Conservation (phyloP, 176 grass and related monocot species). For the Rhynchospora tenuis region DNA sequence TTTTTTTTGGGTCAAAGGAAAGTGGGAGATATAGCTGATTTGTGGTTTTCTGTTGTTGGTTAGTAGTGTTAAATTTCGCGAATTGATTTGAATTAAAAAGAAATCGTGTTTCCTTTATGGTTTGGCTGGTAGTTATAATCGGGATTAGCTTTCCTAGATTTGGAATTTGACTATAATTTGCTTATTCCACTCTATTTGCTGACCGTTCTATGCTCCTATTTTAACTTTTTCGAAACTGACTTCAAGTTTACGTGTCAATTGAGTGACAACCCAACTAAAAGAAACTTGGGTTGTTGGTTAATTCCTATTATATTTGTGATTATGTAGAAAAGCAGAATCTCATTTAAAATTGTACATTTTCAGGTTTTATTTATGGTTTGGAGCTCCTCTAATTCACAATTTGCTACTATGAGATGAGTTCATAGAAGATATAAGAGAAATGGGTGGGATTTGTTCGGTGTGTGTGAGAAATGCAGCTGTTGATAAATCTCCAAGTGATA, state of each 20-base stretch:
- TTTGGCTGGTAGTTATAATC: neutral
- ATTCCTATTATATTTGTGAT: neutral
- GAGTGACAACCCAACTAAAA: neutral
- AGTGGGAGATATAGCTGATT: neutral
- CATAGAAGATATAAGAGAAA: slow-evolving; percentile 25
- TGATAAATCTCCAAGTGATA: slow-evolving; percentile 91
- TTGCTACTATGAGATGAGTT: slow-evolving; percentile 1
- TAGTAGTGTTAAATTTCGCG: neutral
- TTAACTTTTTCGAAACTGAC: neutral
- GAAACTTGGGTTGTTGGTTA: neutral
- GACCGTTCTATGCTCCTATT: neutral
- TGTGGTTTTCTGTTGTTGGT: neutral
- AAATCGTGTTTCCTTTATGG: neutral
- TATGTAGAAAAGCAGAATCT: neutral
- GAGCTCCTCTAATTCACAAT: slow-evolving; percentile 1
- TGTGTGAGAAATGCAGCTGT: slow-evolving; percentile 73
- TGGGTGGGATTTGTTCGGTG: slow-evolving; percentile 85
- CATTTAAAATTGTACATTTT: neutral
- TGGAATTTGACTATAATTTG: neutral
- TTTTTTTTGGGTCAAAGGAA: neutral
- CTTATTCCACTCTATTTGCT: neutral
- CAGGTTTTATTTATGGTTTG: neutral
- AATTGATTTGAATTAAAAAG: neutral
- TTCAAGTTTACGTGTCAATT: neutral
- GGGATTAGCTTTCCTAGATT: neutral